These are phyloP conservation scores for Eucalyptus sideroxylon DNA, from an alignment of 345 rosid species.

Conservation along the genomic window DNA sequence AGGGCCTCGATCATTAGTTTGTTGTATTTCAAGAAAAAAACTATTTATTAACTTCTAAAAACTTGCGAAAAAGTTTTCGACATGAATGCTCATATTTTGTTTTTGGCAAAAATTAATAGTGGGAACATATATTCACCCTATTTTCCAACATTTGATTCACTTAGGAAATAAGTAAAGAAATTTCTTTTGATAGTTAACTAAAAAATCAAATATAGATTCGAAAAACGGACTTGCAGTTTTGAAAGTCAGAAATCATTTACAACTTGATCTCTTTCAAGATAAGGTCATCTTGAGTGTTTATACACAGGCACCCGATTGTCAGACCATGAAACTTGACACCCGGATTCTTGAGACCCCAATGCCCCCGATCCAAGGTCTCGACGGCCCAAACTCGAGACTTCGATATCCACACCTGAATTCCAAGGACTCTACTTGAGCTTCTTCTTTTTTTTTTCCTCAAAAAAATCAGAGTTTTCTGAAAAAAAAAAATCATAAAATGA, in stretches of 20 bases:
- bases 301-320: background rate
- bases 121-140: background rate
- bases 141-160: background rate
- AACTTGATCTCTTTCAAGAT: background rate
- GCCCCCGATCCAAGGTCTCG: background rate
- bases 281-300: background rate
- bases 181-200: background rate
- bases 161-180: background rate
- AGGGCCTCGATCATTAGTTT: background rate
- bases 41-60: background rate
- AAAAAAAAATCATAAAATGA: background rate
- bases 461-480: background rate
- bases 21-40: background rate
- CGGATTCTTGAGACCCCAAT: background rate
- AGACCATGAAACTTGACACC: background rate
- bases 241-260: background rate
- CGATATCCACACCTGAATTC: background rate
- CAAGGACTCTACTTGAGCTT: background rate
- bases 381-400: background rate
- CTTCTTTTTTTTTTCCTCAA: background rate
- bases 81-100: background rate
- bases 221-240: background rate
- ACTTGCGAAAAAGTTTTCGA: background rate
- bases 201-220: background rate
- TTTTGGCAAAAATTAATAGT: background rate